Evolutionary conservation across 371 early-diverging fungal species (phyloP).

Genomic region (Batrachochytrium dendrobatidis): DNA sequence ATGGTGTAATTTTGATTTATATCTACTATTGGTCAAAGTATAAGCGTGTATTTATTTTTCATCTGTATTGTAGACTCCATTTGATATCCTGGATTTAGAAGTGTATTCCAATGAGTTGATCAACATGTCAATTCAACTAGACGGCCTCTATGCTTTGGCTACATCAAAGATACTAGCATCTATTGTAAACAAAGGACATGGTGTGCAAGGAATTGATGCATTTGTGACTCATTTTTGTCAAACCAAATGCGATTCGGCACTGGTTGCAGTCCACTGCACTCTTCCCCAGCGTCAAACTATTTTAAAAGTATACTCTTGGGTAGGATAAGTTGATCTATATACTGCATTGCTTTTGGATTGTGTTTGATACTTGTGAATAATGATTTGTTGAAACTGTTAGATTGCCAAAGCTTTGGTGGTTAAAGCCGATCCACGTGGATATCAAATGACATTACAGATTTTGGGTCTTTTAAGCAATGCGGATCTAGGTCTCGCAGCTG

Average conservation of each 20-base stretch:
- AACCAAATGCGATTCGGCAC: background rate
- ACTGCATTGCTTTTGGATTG: no score
- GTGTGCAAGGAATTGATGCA: background rate
- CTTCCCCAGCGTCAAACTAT: background rate
- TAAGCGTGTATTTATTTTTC: no score
- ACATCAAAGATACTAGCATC: slow-evolving; percentile 22
- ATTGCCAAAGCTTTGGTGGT: slow-evolving; percentile 55
- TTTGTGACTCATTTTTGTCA: background rate
- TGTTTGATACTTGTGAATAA: no score
- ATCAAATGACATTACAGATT: slow-evolving; percentile 50
- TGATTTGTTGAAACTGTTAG: no score
- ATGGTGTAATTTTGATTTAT: background rate
- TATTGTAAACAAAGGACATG: slow-evolving; percentile 26
- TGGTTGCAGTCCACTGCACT: background rate
- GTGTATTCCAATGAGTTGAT: no score
- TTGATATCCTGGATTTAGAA: no score
- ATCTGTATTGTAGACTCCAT: no score
- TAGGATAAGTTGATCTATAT: no score
- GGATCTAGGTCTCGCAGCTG: slow-evolving; percentile 42
- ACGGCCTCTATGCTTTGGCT: no score
- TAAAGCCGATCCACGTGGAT: slow-evolving; percentile 48
- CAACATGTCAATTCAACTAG: no score
- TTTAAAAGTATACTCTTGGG: background rate
- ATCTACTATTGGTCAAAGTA: no score
- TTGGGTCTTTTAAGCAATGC: slow-evolving; percentile 46